Evolutionary conservation across 345 rosid genomes (phyloP).

Genomic region (Eucalyptus decipiens): DNA sequence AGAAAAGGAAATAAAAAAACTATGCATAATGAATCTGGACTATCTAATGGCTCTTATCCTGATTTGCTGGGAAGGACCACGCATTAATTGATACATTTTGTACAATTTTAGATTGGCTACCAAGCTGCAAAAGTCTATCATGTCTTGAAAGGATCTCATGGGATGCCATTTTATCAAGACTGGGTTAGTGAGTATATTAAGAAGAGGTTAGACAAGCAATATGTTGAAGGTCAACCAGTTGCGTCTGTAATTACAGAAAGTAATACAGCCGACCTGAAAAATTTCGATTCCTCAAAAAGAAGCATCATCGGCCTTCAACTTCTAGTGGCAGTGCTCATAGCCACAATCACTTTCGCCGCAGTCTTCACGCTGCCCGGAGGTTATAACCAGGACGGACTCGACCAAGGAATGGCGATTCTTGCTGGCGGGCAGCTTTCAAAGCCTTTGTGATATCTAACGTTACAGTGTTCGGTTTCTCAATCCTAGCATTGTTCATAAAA

Average conservation of each 20-base stretch:
- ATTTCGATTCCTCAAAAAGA: neutral
- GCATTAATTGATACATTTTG: neutral
- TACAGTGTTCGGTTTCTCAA: rapidly evolving
- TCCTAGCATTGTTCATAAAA: neutral
- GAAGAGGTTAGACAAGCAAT: neutral
- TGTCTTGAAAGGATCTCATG: neutral
- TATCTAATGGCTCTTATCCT: neutral
- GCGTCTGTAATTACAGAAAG: neutral
- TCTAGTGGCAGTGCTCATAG: no score
- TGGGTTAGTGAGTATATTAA: neutral
- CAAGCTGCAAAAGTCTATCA: neutral
- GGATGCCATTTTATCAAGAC: neutral
- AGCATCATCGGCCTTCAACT: neutral
- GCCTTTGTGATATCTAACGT: neutral
- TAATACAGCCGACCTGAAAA: neutral
- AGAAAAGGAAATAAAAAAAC: neutral
- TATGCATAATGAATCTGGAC: neutral
- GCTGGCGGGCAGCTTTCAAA: neutral
- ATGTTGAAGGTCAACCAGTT: neutral
- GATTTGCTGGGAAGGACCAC: neutral
- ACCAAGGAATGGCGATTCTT: neutral
- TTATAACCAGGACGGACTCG: neutral
- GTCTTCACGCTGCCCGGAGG: no score
- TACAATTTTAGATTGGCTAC: neutral
- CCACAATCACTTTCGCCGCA: no score